Conservation (phyloP, 805 yeast genomes). For the Vanderwaltozyma tropicalis region DNA sequence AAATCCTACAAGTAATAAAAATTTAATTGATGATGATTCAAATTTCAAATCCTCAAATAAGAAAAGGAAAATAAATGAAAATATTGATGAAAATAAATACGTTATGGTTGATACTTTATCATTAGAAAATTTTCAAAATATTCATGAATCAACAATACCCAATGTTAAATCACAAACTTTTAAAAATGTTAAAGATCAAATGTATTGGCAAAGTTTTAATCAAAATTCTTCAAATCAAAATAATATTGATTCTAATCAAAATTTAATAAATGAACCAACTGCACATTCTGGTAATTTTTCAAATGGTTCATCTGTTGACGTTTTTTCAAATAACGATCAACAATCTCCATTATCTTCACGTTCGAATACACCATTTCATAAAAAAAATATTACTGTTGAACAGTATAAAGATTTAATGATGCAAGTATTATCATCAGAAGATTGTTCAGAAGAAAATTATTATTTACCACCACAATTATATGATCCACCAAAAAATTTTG, state of each 20-base stretch:
- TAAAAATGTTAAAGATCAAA: not conserved
- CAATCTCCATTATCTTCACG: not conserved
- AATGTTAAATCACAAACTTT: not conserved
- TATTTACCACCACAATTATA: conserved; percentile 31
- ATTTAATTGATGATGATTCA: conserved; percentile 6
- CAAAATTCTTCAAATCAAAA: no score
- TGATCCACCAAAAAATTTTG: conserved; percentile 52
- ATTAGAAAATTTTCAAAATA: not conserved
- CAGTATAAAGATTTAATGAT: conserved; percentile 23
- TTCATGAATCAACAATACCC: not conserved
- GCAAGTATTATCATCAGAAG: conserved; percentile 24
- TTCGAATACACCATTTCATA: not conserved
- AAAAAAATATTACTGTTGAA: conserved; percentile 4
- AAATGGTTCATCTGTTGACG: not conserved
- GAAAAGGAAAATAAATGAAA: not conserved
- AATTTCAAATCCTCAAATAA: not conserved
- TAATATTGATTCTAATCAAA: no score
- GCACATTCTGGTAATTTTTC: not conserved
- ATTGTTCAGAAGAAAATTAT: conserved; percentile 20
- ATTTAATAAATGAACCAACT: no score
- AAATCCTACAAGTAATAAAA: conserved; percentile 16
- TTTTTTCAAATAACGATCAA: not conserved
- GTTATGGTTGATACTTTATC: not conserved
- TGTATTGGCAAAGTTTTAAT: no score
- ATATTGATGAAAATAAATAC: not conserved